Evolutionary conservation across 1,139 yeast genomes (phyloP), one percentile per base, ranked within the genome.

Genomic region (Candida labiduridarum): DNA sequence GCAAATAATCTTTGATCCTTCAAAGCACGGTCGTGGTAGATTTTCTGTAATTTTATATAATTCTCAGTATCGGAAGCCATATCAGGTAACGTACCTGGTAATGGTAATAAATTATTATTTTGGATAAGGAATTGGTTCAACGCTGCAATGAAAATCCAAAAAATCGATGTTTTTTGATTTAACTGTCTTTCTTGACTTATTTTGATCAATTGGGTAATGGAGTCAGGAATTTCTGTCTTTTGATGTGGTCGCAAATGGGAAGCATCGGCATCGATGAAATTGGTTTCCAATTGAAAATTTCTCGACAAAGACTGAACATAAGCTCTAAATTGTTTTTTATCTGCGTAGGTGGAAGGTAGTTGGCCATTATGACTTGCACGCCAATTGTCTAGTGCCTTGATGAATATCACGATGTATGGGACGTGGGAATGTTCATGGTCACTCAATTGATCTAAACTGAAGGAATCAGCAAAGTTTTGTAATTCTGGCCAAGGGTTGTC

Each of bases 71-170:
- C 84, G 0, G 96, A 82, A 33, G 89, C 87, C 97, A 94, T 92
- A 65, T 92, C 98, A 0, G 97, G 97, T 11, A 92, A 63, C 1
- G 74, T 78, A 0, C 96, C 97, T 2, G 87, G 76, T 2, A 90
- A 69, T 0, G 97, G 97, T 22, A 88, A 67, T 18, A 66, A 61
- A 2, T 71, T 67, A n/a, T 71, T 66, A 52, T 73, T 67, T 4
- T 59, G 54, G 0, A 49, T 53, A 6, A 84, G 73, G 63, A 83
- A 92, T 4, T 58, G 56, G 34, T 76, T 69, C 46, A 92, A 68
- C 0, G 92, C 87, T 33, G 68, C 70, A 0, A 82, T 74, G 18
- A 85, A 74, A 2, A 80, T 64, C 95, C 96, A 87, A 58, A 90
- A 86, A 8, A 74, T 65, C 44, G 71, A 59, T 44, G 70, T 54